A percentile compares a stretch with the other conserved stretches of the same genome.
Conservation (phyloP, 2,329 filamentous ascomycete species). For the Thielaviopsis ethacetica region DNA sequence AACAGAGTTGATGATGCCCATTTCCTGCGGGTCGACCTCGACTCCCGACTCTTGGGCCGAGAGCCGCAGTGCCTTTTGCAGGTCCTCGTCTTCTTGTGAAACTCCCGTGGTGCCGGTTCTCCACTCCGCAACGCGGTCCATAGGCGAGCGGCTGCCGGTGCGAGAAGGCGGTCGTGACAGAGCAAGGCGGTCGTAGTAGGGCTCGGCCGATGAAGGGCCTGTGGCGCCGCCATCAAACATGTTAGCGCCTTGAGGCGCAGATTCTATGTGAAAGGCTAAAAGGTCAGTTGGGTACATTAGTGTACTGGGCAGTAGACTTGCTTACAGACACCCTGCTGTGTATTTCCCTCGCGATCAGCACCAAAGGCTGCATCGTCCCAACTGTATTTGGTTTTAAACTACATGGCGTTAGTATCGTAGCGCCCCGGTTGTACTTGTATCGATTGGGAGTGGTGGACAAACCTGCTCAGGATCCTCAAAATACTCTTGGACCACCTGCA, state of each 20-base stretch:
- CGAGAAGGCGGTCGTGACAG: constrained; percentile 48
- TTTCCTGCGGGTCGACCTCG: constrained; percentile 27
- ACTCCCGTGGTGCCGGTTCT: constrained; percentile 22
- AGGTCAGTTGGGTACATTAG: constrained; percentile 14
- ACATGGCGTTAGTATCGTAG: not conserved
- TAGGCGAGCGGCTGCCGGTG: constrained; percentile 38
- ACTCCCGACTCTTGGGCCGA: constrained; percentile 10
- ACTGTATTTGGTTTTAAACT: constrained; percentile 32
- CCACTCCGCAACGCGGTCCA: constrained; percentile 35
- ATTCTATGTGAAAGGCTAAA: constrained; percentile 40
- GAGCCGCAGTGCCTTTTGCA: constrained; percentile 15
- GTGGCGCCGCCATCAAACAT: constrained; percentile 29
- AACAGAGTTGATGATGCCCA: constrained; percentile 24
- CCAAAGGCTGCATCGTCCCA: constrained; percentile 41
- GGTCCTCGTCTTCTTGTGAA: constrained; percentile 29
- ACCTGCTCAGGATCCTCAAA: constrained; percentile 3
- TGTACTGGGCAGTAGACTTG: not conserved
- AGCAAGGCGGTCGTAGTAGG: constrained; percentile 25
- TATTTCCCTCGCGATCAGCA: constrained; percentile 33
- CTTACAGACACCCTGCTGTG: constrained; percentile 3
- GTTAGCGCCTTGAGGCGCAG: constrained; percentile 19
- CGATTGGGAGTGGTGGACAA: not conserved
- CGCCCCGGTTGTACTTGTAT: not conserved
- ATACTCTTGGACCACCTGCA: constrained; percentile 9
- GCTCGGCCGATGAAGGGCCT: constrained; percentile 18